Evolutionary conservation across 2,329 filamentous ascomycete genomes (phyloP), one percentile per base, ranked within the genome.

Genomic region (Ophiostoma fasciatum): DNA sequence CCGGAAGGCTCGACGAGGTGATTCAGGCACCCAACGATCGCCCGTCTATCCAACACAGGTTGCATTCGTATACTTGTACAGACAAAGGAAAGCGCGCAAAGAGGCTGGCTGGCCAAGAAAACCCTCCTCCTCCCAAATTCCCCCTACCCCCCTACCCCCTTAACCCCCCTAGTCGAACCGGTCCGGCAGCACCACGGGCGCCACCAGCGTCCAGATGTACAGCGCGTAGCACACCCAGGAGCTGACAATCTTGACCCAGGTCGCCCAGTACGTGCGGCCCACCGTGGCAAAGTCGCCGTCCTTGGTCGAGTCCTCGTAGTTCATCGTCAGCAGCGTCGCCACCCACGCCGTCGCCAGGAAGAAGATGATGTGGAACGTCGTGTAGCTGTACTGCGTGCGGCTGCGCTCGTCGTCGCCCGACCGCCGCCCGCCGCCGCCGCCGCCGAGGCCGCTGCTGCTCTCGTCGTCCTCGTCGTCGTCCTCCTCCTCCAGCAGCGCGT

Each of bases 181-280:
- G 48, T 93, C 87, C 3, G 88, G 87, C 49, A 94, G 56, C 30
- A 92, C 59, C 26, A 92, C 68, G 3, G 90, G 90, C 30, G 90
- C 90, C 29, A 93, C 66, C 48, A 98, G 58, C 14, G 83, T 94
- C 90, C 90, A 98, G 20, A 77, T 71, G 52, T 96, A 98, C 57
- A 98, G 82, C 35, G 64, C 76, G 57, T 98, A 94, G 62, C 90
- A 98, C 37, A 90, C 78, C 90, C 90, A 98, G 14, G 88, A 78
- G 58, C 87, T 93, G 36, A 94, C 77, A 56, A 98, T 96, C 74
- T 98, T 98, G 48, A 94, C 85, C 90, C 92, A 98, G 52, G 84
- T 94, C 22, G 90, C 90, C 72, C 85, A 93, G 59, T 96, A 93
- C 5, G 88, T 96, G 40, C 90, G 71, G 15, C 90, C 90, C 4